Evolutionary conservation across 352 stramenopile species (phyloP), one percentile per base, ranked within the genome.

Genomic region (Globisporangium echinulatum): DNA sequence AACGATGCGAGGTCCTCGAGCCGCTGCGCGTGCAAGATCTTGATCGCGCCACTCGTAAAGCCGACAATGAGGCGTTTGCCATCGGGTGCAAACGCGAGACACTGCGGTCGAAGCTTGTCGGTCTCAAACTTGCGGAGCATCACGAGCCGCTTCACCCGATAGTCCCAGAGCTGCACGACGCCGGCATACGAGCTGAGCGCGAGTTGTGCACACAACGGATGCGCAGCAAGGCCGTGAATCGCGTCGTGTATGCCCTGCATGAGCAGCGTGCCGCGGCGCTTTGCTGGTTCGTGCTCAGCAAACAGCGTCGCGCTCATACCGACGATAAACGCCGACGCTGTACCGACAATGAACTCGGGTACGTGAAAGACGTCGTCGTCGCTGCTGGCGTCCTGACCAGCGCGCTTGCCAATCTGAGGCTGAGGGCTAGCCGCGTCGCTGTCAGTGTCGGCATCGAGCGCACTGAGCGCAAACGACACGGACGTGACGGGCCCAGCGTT

Each of bases 321-420:
- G 5, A 97, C 83, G 64, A 97, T 88, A 56, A 96, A 96, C 2
- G 84, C 89, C 19, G 79, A 84, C 0, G 74, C 71, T 0, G 93
- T 98, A 10, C 76, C 82, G 4, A 98, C 91, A 39, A 97, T 70
- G 56, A 98, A 98, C 58, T 98, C 90, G 1, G 93, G 91, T 7
- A 96, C 75, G 0, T 77, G 58, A 59, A 90, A 88, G 57, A 79
- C 56, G 48, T 89, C 77, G 19, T 72, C 66, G 25, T 84, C 70
- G 33, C 19, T 53, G 49, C 25, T 25, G 9, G 19, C 52, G 8
- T n/a, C 52, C 15, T 38, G 46, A 9, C 46, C 15, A 13, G 6
- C 13, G 13, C 33, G 50, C 50, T 46, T 55, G 33, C 52, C 52
- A 4, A 43, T 36, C 38, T 37, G 38, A n/a, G 47, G 52, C 52